These are phyloP conservation scores for Alternaria arbusti DNA, from an alignment of 2,329 filamentous ascomycete genomes.

Conservation along the genomic window DNA sequence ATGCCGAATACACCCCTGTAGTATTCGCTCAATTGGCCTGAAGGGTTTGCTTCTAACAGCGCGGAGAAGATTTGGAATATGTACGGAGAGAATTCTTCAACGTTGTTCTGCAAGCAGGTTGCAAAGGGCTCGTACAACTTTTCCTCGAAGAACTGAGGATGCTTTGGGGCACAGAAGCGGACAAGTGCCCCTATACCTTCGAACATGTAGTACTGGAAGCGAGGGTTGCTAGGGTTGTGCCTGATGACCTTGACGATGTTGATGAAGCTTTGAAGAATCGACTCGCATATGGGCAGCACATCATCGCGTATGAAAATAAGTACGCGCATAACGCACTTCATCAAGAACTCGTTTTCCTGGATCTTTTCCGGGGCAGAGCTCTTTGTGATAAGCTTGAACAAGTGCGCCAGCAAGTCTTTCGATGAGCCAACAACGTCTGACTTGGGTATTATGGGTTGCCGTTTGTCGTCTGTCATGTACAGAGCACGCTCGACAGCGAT, in stretches of 20 bases:
- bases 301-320: conserved; percentile 91
- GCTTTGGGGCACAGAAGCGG: conserved; percentile 71
- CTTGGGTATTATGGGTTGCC: conserved; percentile 79
- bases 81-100: conserved; percentile 94
- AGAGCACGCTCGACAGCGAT: conserved; percentile 95
- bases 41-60: conserved; percentile 83
- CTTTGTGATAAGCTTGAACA: conserved; percentile 90
- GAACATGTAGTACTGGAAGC: conserved; percentile 99
- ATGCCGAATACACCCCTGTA: conserved; percentile 81
- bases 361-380: conserved; percentile 87
- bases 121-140: conserved; percentile 85
- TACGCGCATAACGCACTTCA: conserved; percentile 98
- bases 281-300: conserved; percentile 74
- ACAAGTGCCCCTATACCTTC: conserved; percentile 92
- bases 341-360: conserved; percentile 98
- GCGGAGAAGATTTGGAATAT: conserved; percentile 95
- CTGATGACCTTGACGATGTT: conserved; percentile 91
- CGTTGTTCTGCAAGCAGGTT: conserved; percentile 77
- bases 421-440: conserved; percentile 80
- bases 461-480: conserved; percentile 77
- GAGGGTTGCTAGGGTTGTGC: conserved; percentile 93
- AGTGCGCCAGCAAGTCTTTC: conserved; percentile 84
- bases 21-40: conserved; percentile 76
- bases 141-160: conserved; percentile 77
- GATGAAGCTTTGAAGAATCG: conserved; percentile 82